phyloP scores from a whole-genome alignment of 495 filamentous ascomycete species.

The Aspergillus ellipticus region DNA sequence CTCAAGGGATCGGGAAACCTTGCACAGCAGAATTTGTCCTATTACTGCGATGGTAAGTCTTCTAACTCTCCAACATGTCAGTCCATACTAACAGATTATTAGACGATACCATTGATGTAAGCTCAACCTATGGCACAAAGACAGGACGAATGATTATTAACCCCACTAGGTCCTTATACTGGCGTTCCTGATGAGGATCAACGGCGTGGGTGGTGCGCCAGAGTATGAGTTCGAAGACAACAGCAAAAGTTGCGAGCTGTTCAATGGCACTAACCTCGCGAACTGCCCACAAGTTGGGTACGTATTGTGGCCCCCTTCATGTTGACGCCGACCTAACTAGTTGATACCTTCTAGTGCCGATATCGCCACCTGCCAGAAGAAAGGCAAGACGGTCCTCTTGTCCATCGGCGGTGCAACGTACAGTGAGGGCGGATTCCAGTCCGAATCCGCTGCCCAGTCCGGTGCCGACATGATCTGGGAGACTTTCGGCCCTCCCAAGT shows the following conservation, averaged over 20 bases:
- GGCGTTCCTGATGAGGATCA: conserved; percentile 57
- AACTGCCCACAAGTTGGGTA: conserved; percentile 63
- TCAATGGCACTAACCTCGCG: conserved; percentile 52
- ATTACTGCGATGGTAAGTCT: conserved; percentile 57
- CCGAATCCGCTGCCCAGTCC: conserved; percentile 43
- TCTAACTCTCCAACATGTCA: not conserved
- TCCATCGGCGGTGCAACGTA: conserved; percentile 65
- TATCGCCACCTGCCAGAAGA: conserved; percentile 60
- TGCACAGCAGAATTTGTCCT: conserved; percentile 50
- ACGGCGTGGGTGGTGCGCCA: conserved; percentile 45
- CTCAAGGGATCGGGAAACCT: conserved; percentile 37
- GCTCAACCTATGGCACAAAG: not conserved
- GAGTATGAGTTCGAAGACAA: conserved; percentile 59
- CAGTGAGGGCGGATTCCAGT: conserved; percentile 58
- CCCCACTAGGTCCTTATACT: conserved; percentile 52
- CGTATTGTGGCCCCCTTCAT: not conserved
- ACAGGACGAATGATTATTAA: not conserved
- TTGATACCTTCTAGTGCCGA: conserved; percentile 40
- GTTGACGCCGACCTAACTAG: not conserved
- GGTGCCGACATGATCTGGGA: conserved; percentile 63
- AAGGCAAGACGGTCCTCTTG: conserved; percentile 63
- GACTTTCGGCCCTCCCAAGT: conserved; percentile 57
- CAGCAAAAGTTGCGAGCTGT: conserved; percentile 53
- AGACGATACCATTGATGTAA: conserved; percentile 41
- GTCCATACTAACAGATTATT: not conserved